phyloP scores from a whole-genome alignment of 352 stramenopile genomes.

The Phytophthora pluvialis region DNA sequence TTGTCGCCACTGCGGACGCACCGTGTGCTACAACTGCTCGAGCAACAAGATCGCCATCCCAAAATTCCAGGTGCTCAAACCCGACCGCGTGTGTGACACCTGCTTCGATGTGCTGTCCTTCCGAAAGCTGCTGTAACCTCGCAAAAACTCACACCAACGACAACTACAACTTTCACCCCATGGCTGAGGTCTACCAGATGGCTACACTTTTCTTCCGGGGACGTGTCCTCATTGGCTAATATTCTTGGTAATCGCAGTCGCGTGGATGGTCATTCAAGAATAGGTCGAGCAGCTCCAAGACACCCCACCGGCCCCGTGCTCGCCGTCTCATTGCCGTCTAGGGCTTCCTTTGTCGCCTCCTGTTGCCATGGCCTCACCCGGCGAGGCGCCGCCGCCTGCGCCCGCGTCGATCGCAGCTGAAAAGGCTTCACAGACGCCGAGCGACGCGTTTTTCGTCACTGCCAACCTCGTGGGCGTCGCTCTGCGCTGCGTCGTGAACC shows the following conservation, averaged over 20 bases:
- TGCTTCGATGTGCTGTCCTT: constrained; percentile 89
- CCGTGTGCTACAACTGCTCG: constrained; percentile 88
- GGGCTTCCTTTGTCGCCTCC: neutral
- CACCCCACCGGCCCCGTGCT: neutral
- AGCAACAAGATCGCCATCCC: constrained; percentile 85
- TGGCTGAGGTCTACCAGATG: constrained; percentile 14
- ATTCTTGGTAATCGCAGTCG: constrained; percentile 10
- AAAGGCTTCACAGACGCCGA: constrained; percentile 15
- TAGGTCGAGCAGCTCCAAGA: constrained; percentile 17
- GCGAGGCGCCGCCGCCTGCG: constrained; percentile 15
- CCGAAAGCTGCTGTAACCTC: constrained; percentile 69
- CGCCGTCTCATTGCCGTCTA: neutral
- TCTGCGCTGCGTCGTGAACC: constrained; percentile 63
- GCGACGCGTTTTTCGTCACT: constrained; percentile 50
- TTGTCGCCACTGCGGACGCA: constrained; percentile 83
- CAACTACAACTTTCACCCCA: neutral
- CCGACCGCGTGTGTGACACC: constrained; percentile 80
- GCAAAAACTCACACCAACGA: neutral
- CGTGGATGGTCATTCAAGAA: constrained; percentile 29
- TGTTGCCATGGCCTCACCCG: constrained; percentile 21
- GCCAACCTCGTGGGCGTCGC: constrained; percentile 57
- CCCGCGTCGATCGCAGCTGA: constrained; percentile 22
- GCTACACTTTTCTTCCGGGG: constrained; percentile 19
- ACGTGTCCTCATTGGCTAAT: constrained; percentile 30
- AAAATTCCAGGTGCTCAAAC: constrained; percentile 82